Evolutionary conservation across 768 basidiomycete species (phyloP), one percentile per base, ranked within the genome.

Genomic region (Phaeotremella fagi): DNA sequence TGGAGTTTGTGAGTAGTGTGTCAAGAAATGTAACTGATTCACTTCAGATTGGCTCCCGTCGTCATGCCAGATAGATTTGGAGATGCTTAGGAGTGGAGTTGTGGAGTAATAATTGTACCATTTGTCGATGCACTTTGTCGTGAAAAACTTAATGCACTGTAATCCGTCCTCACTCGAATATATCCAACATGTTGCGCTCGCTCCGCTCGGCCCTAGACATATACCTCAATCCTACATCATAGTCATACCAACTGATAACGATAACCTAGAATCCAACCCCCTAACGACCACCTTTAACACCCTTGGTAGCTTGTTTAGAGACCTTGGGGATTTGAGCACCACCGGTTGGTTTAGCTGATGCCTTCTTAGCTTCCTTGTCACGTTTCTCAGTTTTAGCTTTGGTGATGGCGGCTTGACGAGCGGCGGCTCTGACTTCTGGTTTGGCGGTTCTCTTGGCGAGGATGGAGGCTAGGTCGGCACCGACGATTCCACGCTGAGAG

Each of bases 301-400:
- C 90, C 82, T 91, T 92, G 85, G 90, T 90, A 78, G 87, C 86
- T 78, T 94, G 90, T 79, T 92, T 97, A 71, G 89, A 89, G 38
- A 92, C 84, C 78, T 85, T 90, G 67, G 90, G 88, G 50, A 78
- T 88, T 35, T 80, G 75, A 46, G 84, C 74, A 14, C 77, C 80
- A 25, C 56, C 59, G 48, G 60, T 69, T 36, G 62, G 54, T 31
- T 74, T 57, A 45, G 64, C 76, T 59, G 71, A 77, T 36, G 70
- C 52, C 81, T 90, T 95, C 83, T 88, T 90, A 48, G 79, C 78
- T 81, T 92, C 90, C 82, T 90, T 92, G 52, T 85, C 90, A 82
- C 90, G 90, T 85, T 94, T 97, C 80, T 90, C 90, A 23, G 83
- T 81, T 83, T 97, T 97, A 31, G 90, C 90, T 79, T 94, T 94